Percentiles rank a stretch among this genome's conserved stretches.
These are phyloP conservation scores for Haplosporangium sp. DNA, from an alignment of 371 early-diverging fungal species.

Conservation along the genomic window DNA sequence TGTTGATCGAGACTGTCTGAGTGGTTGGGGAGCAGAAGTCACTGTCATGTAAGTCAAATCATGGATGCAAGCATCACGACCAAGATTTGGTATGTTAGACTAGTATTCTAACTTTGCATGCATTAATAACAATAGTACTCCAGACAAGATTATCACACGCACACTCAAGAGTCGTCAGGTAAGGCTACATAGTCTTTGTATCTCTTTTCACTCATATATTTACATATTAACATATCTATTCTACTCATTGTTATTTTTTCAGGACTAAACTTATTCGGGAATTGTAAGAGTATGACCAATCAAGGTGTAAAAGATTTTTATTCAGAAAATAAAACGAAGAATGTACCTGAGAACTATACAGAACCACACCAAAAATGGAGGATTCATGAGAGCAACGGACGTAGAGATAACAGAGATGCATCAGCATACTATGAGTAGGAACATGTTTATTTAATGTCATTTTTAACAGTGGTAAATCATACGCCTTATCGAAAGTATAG, in stretches of 20 bases:
- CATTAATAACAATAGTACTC: conserved; percentile 67
- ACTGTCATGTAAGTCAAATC: conserved; percentile 81
- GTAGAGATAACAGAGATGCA: too few relatives aligned
- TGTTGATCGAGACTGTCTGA: conserved; percentile 97
- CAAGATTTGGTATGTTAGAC: background rate
- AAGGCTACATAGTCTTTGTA: conserved; percentile 9
- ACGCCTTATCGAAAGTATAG: too few relatives aligned
- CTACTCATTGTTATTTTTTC: background rate
- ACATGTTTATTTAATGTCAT: too few relatives aligned
- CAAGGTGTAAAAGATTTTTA: background rate
- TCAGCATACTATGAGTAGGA: too few relatives aligned
- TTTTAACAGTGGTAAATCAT: too few relatives aligned
- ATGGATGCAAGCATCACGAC: background rate
- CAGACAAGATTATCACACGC: conserved; percentile 87
- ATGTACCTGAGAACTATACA: background rate
- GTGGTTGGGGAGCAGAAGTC: conserved; percentile 99
- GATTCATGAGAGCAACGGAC: background rate
- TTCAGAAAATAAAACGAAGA: conserved; percentile 1
- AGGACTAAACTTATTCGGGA: conserved; percentile 13
- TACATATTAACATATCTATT: background rate
- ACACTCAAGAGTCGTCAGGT: conserved; percentile 92
- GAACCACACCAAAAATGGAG: background rate
- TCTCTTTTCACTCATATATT: background rate
- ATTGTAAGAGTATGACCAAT: background rate
- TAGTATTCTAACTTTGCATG: background rate